A percentile compares a stretch with the other conserved stretches of the same genome.
Evolutionary conservation across 106 monocot species (phyloP).

Genomic region (Dactylorhiza incarnata): DNA sequence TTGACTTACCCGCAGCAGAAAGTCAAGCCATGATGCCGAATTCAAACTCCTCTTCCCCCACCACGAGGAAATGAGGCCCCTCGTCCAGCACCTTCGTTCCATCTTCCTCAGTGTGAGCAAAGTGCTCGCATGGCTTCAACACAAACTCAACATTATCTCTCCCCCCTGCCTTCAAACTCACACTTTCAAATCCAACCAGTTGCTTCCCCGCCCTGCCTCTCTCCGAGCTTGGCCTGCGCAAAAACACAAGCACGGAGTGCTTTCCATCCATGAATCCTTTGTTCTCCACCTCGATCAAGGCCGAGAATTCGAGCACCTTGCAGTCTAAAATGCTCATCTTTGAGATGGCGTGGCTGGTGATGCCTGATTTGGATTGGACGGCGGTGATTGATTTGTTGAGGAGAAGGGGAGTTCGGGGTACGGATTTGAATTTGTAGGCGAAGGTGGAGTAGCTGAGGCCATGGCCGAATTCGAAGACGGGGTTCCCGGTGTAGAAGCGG

Average conservation of each 20-base stretch:
- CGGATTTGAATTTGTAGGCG: slow-evolving; percentile 43
- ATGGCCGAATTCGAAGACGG: slow-evolving; percentile 69
- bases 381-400: slow-evolving; percentile 23
- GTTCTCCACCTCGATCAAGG: slow-evolving; percentile 50
- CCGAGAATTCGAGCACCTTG: slow-evolving; percentile 36
- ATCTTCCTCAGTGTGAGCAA: slow-evolving; percentile 34
- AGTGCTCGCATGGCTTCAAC: slow-evolving; percentile 62
- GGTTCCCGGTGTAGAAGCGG: slow-evolving; percentile 63
- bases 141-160: slow-evolving; percentile 34
- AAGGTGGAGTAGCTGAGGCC: slow-evolving; percentile 83
- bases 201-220: slow-evolving; percentile 40
- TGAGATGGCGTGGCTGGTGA: slow-evolving; percentile 18
- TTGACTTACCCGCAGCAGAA: neutral
- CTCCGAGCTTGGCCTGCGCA: slow-evolving; percentile 10
- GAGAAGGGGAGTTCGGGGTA: slow-evolving; percentile 10
- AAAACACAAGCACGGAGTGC: slow-evolving; percentile 66
- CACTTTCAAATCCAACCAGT: slow-evolving; percentile 58
- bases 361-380: slow-evolving; percentile 9
- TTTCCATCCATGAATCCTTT: slow-evolving; percentile 58
- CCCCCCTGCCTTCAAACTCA: slow-evolving; percentile 37
- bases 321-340: slow-evolving; percentile 32
- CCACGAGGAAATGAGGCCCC: slow-evolving; percentile 58
- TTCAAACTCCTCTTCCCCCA: slow-evolving; percentile 45
- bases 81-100: slow-evolving; percentile 50
- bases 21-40: slow-evolving; percentile 26